phyloP scores from a whole-genome alignment of 129 eudicot genomes.

The Pulicaria dysenterica region DNA sequence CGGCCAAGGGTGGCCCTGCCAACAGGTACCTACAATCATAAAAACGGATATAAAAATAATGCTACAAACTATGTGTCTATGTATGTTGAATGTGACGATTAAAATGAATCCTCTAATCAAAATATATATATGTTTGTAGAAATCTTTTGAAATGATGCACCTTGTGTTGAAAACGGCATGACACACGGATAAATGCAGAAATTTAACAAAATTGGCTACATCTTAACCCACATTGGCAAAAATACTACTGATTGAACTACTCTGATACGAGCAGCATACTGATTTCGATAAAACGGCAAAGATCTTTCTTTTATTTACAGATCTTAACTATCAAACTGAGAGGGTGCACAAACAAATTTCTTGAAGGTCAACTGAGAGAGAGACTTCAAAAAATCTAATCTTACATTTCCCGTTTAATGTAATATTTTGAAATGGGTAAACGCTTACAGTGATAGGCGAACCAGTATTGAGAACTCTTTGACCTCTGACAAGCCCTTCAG shows the following conservation, averaged over 20 bases:
- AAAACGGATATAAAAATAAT: conserved; percentile 1
- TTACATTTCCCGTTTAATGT: not conserved
- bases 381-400: not conserved
- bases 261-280: no score
- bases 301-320: not conserved
- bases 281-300: no score
- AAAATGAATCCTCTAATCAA: not conserved
- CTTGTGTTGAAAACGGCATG: not conserved
- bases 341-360: not conserved
- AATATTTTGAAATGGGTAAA: not conserved
- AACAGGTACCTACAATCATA: conserved; percentile 70
- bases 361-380: not conserved
- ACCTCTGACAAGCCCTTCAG: conserved; percentile 94
- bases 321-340: conserved; percentile 9
- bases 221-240: conserved; percentile 15
- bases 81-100: not conserved
- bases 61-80: not conserved
- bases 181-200: not conserved
- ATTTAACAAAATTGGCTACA: not conserved
- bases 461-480: conserved; percentile 91
- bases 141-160: not conserved
- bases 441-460: conserved; percentile 86
- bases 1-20: conserved; percentile 99
- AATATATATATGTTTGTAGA: not conserved
- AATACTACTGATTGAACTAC: not conserved